phyloP scores from a whole-genome alignment of 1,284 basidiomycete genomes.

The Apiotrichum gracile region DNA sequence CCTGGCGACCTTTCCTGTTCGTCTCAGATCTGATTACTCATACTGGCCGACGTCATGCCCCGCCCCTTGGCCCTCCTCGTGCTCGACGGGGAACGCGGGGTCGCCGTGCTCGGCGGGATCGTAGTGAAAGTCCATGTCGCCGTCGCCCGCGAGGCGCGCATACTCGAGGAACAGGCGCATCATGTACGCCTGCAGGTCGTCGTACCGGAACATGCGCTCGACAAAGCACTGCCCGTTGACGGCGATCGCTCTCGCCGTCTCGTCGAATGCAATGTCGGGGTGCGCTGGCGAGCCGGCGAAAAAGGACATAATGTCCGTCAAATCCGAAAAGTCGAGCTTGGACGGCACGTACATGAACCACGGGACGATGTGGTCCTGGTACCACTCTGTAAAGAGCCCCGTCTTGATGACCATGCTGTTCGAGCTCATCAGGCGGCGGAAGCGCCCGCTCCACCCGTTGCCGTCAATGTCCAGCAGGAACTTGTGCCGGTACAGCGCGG shows the following conservation, averaged over 20 bases:
- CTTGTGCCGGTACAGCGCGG: slow-evolving; percentile 43
- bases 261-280: slow-evolving; percentile 43
- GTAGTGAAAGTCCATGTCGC: slow-evolving; percentile 12
- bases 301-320: slow-evolving; percentile 44
- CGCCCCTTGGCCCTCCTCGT: neutral
- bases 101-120: slow-evolving; percentile 5
- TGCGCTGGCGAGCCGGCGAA: slow-evolving; percentile 40
- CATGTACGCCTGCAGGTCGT: slow-evolving; percentile 47
- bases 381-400: slow-evolving; percentile 47
- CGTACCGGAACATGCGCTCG: slow-evolving; percentile 42
- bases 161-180: slow-evolving; percentile 45
- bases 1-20: no score
- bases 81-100: neutral
- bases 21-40: neutral
- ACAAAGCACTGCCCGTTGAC: slow-evolving; percentile 46
- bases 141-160: slow-evolving; percentile 20
- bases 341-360: slow-evolving; percentile 47
- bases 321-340: slow-evolving; percentile 44
- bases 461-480: slow-evolving; percentile 51
- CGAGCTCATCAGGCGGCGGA: slow-evolving; percentile 46
- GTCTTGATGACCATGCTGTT: slow-evolving; percentile 50
- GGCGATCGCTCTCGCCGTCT: slow-evolving; percentile 43
- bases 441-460: slow-evolving; percentile 48
- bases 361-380: slow-evolving; percentile 45
- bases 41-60: neutral